Evolutionary conservation across 805 yeast species (phyloP).

Genomic region (Spathaspora passalidarum): DNA sequence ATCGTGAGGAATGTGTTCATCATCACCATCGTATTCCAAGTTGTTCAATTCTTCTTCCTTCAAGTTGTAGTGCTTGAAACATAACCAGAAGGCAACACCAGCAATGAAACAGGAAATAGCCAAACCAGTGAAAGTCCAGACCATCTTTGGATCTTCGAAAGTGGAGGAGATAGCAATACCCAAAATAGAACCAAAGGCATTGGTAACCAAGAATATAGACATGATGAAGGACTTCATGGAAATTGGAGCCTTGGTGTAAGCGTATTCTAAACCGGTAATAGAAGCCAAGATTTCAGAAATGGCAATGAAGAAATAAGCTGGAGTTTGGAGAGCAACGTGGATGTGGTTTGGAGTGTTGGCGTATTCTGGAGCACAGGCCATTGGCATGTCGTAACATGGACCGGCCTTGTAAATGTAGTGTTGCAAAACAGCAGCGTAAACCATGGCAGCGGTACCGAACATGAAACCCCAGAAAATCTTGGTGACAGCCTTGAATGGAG

Average conservation of each 20-base stretch:
- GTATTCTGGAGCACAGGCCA: constrained; percentile 45
- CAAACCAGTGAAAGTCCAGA: constrained; percentile 66
- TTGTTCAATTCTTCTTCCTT: constrained; percentile 57
- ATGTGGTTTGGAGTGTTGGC: constrained; percentile 48
- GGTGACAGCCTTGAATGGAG: constrained; percentile 66
- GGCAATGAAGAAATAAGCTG: constrained; percentile 71
- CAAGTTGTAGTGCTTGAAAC: constrained; percentile 52
- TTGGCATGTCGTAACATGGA: constrained; percentile 69
- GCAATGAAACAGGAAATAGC: constrained; percentile 56
- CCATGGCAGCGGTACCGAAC: constrained; percentile 63
- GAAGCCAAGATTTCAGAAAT: constrained; percentile 77
- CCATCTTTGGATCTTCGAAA: constrained; percentile 64
- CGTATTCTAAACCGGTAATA: constrained; percentile 79
- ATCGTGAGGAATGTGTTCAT: background rate
- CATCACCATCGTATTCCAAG: constrained; percentile 36
- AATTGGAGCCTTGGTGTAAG: constrained; percentile 78
- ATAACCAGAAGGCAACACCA: constrained; percentile 61
- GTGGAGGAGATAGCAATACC: constrained; percentile 72
- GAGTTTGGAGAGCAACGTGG: constrained; percentile 70
- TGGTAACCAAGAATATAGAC: constrained; percentile 64
- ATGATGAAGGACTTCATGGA: constrained; percentile 63
- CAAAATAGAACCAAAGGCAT: constrained; percentile 74
- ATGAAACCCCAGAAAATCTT: constrained; percentile 70
- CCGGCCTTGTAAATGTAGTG: constrained; percentile 65
- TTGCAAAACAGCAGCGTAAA: constrained; percentile 74